Base-by-base conservation (phyloP, 257 asterid species). In the Schizonepeta tenuifolia region DNA sequence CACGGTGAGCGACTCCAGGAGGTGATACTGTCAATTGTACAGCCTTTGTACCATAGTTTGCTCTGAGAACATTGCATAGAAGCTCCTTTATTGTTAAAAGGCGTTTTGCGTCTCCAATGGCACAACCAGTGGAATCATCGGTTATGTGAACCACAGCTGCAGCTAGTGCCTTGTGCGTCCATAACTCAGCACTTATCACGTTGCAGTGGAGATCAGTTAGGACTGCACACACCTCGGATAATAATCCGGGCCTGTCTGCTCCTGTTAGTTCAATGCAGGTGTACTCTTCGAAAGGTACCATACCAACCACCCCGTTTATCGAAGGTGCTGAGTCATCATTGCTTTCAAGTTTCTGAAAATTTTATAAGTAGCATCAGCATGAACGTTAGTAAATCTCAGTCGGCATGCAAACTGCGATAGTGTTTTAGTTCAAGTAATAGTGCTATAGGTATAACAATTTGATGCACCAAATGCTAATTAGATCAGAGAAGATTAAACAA, bases 141-240 rank as follows among this genome's bases (percentile, higher is more conserved):
- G 83, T 79, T 28, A 90, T 90, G 65, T 83, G 87, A 49, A 90
- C 86, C 38, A 90, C 93, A 10, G 95, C 97, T 28, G 97, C 95
- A 75, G 91, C 97, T 84, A 93, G 74, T 44, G 83, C 71, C 59
- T 88, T 90, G 65, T 90, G 97, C 0, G 95, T 88, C 95, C 95
- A 90, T 51, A 88, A 77, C 82, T 86, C 93, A 40, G 90, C 97
- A 78, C 86, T 85, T 47, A 88, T 87, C 62, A 90, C 89, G 59
- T 81, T 85, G 72, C 93, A 90, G 51, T 76, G 84, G 72, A 86
- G 91, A 75, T 85, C 93, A 56, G 91, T 72, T 35, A 88, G 93
- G 66, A 88, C 90, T 15, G 95, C 95, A 31, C 87, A 86, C 59
- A 90, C 88, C 75, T n/a, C n/a, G n/a, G n/a, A n/a, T n/a, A n/a